Percentiles rank a stretch among this genome's conserved stretches.
Conservation (phyloP, 2,329 filamentous ascomycete genomes). For the Phyllosticta citriasiana region DNA sequence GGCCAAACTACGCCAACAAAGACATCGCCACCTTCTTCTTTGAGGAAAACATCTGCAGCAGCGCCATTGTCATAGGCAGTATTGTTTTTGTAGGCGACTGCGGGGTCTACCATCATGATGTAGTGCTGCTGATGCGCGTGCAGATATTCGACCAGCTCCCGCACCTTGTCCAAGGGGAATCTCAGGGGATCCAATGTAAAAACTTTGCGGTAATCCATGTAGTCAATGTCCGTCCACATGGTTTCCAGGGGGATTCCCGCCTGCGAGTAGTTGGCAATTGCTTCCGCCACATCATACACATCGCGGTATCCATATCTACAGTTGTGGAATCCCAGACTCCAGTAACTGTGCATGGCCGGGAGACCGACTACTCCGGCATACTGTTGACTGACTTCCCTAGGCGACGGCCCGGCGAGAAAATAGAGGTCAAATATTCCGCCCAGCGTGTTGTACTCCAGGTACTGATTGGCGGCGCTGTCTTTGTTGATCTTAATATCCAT, state of each 20-base stretch:
- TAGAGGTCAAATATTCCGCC: slow-evolving; percentile 64
- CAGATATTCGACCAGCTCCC: slow-evolving; percentile 55
- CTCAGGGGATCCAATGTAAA: slow-evolving; percentile 57
- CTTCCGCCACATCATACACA: slow-evolving; percentile 55
- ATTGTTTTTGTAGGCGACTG: slow-evolving; percentile 41
- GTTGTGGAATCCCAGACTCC: slow-evolving; percentile 44
- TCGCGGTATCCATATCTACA: slow-evolving; percentile 46
- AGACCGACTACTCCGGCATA: slow-evolving; percentile 42
- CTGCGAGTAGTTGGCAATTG: slow-evolving; percentile 56
- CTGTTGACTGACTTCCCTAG: slow-evolving; percentile 38
- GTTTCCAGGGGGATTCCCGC: slow-evolving; percentile 60
- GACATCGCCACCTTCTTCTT: slow-evolving; percentile 43
- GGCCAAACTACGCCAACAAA: slow-evolving; percentile 66
- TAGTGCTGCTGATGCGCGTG: slow-evolving; percentile 60
- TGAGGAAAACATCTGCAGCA: slow-evolving; percentile 46
- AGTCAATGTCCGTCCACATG: slow-evolving; percentile 67
- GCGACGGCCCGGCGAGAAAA: slow-evolving; percentile 40
- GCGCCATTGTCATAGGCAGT: slow-evolving; percentile 51
- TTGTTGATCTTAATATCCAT: slow-evolving; percentile 71
- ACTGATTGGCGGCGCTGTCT: slow-evolving; percentile 49
- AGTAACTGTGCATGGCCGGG: slow-evolving; percentile 42
- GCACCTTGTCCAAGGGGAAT: slow-evolving; percentile 53
- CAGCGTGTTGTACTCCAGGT: slow-evolving; percentile 69
- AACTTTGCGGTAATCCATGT: slow-evolving; percentile 50
- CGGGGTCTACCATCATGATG: slow-evolving; percentile 70